Evolutionary conservation across 176 grass and related monocot genomes (phyloP).

Genomic region (Eremochloa ophiuroides): DNA sequence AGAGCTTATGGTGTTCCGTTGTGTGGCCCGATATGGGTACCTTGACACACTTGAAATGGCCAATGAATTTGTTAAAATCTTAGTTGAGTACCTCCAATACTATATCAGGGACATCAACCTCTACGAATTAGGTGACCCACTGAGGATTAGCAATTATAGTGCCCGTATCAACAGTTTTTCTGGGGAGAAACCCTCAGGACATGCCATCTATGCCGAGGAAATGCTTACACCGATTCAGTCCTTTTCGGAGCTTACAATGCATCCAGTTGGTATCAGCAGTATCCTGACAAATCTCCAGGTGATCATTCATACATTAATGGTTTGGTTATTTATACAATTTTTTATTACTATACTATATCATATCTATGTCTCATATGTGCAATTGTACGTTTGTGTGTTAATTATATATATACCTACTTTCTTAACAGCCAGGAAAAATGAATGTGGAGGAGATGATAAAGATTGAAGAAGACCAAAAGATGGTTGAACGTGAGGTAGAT

Average conservation of each 20-base stretch:
- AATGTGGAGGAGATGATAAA: slow-evolving; percentile 32
- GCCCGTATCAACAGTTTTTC: slow-evolving; percentile 17
- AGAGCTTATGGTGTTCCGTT: slow-evolving; percentile 52
- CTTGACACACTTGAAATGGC: slow-evolving; percentile 48
- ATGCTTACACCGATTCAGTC: slow-evolving; percentile 35
- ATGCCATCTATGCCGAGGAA: slow-evolving; percentile 33
- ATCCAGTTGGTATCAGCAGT: slow-evolving; percentile 34
- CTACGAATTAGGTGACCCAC: slow-evolving; percentile 1
- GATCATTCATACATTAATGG: not conserved
- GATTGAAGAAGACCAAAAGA: slow-evolving; percentile 42
- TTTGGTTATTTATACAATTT: not conserved
- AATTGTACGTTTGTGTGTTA: not conserved
- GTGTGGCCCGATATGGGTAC: slow-evolving; percentile 69
- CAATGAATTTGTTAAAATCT: slow-evolving; percentile 26
- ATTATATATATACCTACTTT: not conserved
- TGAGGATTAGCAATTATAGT: slow-evolving; percentile 20
- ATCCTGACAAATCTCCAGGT: slow-evolving; percentile 22
- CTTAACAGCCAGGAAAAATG: slow-evolving; percentile 33
- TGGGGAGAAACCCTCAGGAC: not conserved
- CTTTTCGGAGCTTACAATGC: slow-evolving; percentile 49
- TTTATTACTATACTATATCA: too few relatives aligned
- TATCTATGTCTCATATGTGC: not conserved
- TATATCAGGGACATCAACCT: slow-evolving; percentile 47
- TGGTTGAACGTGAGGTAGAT: slow-evolving; percentile 48
- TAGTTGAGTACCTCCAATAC: slow-evolving; percentile 53